Conservation (phyloP, 1,284 basidiomycete genomes). For the Prillingera fragicola region DNA sequence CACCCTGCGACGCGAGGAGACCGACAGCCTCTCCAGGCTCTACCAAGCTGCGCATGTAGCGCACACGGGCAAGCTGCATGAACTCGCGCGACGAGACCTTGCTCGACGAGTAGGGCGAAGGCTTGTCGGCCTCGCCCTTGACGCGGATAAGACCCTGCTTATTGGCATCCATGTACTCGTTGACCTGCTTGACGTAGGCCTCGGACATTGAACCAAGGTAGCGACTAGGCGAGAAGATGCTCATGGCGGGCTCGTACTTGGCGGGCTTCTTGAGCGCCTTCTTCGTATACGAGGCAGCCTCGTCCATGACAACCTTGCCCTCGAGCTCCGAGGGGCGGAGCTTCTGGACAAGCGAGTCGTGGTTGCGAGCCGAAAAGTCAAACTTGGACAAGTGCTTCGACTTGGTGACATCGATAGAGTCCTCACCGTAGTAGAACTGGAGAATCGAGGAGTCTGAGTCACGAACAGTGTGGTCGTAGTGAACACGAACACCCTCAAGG, state of each 20-base stretch:
- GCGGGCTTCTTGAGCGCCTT: constrained; percentile 71
- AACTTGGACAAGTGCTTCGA: constrained; percentile 86
- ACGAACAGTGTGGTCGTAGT: constrained; percentile 97
- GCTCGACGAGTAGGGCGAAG: constrained; percentile 31
- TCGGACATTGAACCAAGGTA: constrained; percentile 90
- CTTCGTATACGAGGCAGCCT: constrained; percentile 77
- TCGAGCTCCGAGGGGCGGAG: constrained; percentile 63
- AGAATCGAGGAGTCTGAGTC: constrained; percentile 89
- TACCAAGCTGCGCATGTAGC: constrained; percentile 87
- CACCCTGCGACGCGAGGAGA: constrained; percentile 92
- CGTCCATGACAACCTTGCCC: constrained; percentile 60
- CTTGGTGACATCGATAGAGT: constrained; percentile 93
- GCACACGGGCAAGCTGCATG: constrained; percentile 73
- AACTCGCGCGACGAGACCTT: constrained; percentile 57
- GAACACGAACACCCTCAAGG: constrained; percentile 89
- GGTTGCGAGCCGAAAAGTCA: constrained; percentile 88
- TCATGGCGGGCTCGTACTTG: constrained; percentile 68
- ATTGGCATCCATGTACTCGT: constrained; percentile 74
- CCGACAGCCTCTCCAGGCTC: constrained; percentile 99
- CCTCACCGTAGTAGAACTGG: constrained; percentile 97
- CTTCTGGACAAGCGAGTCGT: constrained; percentile 68
- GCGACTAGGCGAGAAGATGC: constrained; percentile 69
- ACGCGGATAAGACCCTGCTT: constrained; percentile 67
- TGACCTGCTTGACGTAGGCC: constrained; percentile 75
- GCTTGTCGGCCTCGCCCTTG: constrained; percentile 52